Base-by-base conservation (phyloP, 768 basidiomycete genomes). In the Fomitopsis pulvina region DNA sequence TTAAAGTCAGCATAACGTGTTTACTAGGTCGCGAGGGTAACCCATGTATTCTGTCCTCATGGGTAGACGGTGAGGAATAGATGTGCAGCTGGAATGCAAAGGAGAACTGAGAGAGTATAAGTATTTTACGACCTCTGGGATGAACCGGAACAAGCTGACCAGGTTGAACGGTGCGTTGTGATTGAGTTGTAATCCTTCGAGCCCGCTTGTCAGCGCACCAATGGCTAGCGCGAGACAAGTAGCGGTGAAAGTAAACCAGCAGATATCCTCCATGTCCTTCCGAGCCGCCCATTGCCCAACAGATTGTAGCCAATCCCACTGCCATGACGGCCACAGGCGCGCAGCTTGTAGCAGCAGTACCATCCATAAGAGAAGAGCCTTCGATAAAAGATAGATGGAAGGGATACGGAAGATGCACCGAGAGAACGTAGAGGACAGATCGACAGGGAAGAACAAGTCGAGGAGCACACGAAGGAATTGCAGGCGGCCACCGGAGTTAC, bases 11-110 rank as follows among this genome's bases (percentile, higher is more conserved):
- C n/a, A 87, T 69, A 22, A 80, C 79, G 58, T 90, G 85, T 43
- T 78, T 76, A 57, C 87, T 85, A 4, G 87, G 88, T 39, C 87
- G 71, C 8, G 84, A 76, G 0, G 79, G 80, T 3, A 71, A 59
- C 1, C 68, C 73, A 2, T 67, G 62, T 3, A 69, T 60, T 48
- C 71, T 75, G 57, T 66, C 63, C 21, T 53, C 52, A 61, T 85
- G 83, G 4, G 82, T 76, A 34, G 80, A 58, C 0, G 84, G 82
- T 1, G 81, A 80, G 0, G 84, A 78, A 66, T 87, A 88, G 7
- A 87, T 75, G 54, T 89, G 82, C 18, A 90, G 66, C 27, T 87
- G 71, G 63, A 88, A 87, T 1, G 85, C 80, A 56, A 88, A 90
- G 20, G 83, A 85, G 53, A 88, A 79, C 86, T 87, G 55, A 9